Conservation (phyloP, 2,329 filamentous ascomycete species). For the Penicillium freii region DNA sequence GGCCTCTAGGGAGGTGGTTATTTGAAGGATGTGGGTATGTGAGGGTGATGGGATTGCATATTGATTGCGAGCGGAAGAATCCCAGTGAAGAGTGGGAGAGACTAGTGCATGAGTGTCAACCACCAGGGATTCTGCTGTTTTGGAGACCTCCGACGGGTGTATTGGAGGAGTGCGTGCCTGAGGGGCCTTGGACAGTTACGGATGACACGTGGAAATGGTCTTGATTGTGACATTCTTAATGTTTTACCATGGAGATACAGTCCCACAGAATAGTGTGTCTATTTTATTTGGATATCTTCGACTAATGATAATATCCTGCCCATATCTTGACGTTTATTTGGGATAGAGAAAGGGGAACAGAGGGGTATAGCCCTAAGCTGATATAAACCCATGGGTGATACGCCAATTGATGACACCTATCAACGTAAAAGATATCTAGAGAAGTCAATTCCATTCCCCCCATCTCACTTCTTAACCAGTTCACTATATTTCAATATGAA, state of each 20-base stretch:
- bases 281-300: too few species aligned
- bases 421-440: not conserved
- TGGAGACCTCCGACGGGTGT: not conserved
- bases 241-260: too few species aligned
- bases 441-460: not conserved
- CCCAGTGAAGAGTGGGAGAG: not conserved
- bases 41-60: not conserved
- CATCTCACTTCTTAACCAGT: not conserved
- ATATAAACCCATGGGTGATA: not conserved
- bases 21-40: not conserved
- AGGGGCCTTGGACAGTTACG: not conserved
- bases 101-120: not conserved
- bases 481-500: not conserved
- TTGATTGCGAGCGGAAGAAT: not conserved
- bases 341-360: too few species aligned
- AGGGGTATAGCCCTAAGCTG: not conserved
- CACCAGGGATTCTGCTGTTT: not conserved
- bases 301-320: too few species aligned
- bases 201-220: not conserved
- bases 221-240: not conserved
- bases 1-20: not conserved
- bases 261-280: too few species aligned
- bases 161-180: not conserved
- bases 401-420: not conserved
- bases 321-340: too few species aligned